Conservation (phyloP, 2,329 filamentous ascomycete genomes). For the Volutella citrinella region DNA sequence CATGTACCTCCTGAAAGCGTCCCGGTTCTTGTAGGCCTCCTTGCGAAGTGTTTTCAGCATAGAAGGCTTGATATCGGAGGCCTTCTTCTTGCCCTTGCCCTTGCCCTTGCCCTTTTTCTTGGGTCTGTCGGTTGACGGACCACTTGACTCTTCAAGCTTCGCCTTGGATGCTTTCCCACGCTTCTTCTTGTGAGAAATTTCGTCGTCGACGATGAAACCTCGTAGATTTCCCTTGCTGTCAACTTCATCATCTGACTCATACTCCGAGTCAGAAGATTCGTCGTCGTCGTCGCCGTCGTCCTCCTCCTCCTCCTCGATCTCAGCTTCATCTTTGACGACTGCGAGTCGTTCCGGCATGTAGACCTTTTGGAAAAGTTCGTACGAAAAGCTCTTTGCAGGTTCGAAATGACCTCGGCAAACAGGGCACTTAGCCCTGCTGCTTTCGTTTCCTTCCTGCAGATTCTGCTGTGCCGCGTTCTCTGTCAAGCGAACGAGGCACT, state of each 20-base stretch:
- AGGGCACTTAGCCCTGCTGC: slow-evolving; percentile 63
- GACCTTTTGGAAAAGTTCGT: slow-evolving; percentile 68
- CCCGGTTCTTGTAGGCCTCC: slow-evolving; percentile 60
- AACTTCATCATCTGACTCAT: slow-evolving; percentile 30
- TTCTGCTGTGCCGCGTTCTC: slow-evolving; percentile 55
- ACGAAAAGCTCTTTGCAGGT: slow-evolving; percentile 69
- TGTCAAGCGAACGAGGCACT: slow-evolving; percentile 69
- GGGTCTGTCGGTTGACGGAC: too few relatives aligned
- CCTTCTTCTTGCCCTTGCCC: slow-evolving; percentile 40
- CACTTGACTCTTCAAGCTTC: too few relatives aligned
- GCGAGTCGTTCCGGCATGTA: slow-evolving; percentile 63
- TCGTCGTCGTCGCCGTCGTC: slow-evolving; percentile 34
- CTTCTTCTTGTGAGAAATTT: slow-evolving; percentile 22
- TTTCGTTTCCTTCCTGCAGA: slow-evolving; percentile 59
- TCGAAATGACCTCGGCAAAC: slow-evolving; percentile 69
- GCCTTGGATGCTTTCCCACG: slow-evolving; percentile 5
- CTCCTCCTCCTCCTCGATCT: slow-evolving; percentile 36
- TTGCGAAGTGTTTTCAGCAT: slow-evolving; percentile 66
- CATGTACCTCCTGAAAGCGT: slow-evolving; percentile 67
- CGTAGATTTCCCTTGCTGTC: slow-evolving; percentile 41
- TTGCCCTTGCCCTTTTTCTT: slow-evolving; percentile 27
- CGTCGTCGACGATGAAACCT: slow-evolving; percentile 52
- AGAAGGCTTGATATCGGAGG: slow-evolving; percentile 43
- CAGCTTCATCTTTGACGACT: slow-evolving; percentile 28
- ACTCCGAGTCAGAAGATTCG: slow-evolving; percentile 27